Conservation (phyloP, 2,329 filamentous ascomycete species). For the Thielaviopsis cerberus region DNA sequence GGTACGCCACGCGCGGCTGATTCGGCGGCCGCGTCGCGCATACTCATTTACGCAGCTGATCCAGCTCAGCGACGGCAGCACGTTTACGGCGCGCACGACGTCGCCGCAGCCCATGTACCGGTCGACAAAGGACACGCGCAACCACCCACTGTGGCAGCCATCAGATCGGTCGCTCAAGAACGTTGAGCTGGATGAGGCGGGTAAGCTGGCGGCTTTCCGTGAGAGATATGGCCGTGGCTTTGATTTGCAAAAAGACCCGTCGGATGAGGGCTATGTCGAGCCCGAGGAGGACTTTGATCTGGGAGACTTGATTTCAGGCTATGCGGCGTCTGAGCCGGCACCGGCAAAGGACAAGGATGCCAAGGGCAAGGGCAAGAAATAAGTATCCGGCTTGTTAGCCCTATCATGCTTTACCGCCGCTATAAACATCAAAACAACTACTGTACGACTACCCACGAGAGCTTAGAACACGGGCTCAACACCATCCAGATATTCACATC, state of each 20-base stretch:
- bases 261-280: constrained; percentile 17
- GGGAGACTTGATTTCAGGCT: constrained; percentile 34
- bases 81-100: constrained; percentile 63
- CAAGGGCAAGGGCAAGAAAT: constrained; percentile 27
- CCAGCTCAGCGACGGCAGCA: constrained; percentile 76
- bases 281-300: constrained; percentile 18
- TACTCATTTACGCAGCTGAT: constrained; percentile 97
- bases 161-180: constrained; percentile 62
- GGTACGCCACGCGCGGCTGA: constrained; percentile 64
- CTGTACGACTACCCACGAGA: neutral
- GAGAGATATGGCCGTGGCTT: constrained; percentile 67
- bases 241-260: constrained; percentile 37
- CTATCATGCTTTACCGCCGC: neutral
- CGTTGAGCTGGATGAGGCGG: constrained; percentile 88
- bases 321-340: constrained; percentile 18
- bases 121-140: constrained; percentile 64
- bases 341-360: constrained; percentile 17
- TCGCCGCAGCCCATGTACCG: constrained; percentile 44
- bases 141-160: constrained; percentile 83
- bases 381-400: neutral
- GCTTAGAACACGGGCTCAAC: too few species aligned
- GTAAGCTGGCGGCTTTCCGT: constrained; percentile 70
- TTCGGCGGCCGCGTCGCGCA: constrained; percentile 72
- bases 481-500: neutral
- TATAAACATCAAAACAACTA: neutral